A percentile compares a stretch with the other conserved stretches of the same genome.
Evolutionary conservation across 345 rosid genomes (phyloP).

Genomic region (Ceriops zippeliana): DNA sequence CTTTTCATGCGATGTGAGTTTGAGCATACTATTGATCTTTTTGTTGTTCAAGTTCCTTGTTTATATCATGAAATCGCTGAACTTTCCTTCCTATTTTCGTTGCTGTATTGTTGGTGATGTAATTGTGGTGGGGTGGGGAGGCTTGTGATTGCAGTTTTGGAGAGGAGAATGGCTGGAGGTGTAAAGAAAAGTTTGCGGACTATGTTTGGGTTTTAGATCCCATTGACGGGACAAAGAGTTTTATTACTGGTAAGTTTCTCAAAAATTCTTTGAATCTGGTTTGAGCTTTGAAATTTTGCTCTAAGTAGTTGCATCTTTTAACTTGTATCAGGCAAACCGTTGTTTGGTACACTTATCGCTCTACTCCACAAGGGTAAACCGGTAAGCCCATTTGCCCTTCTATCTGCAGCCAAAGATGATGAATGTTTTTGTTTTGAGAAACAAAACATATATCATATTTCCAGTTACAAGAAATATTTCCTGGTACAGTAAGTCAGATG

Average conservation of each 20-base stretch:
- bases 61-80: neutral
- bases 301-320: conserved; percentile 10
- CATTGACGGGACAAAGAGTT: conserved; percentile 94
- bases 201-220: conserved; percentile 99
- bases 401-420: neutral
- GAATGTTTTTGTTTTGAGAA: neutral
- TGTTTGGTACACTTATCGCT: conserved; percentile 90
- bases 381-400: conserved; percentile 40
- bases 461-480: no score
- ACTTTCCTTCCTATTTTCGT: neutral
- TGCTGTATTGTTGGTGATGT: conserved; percentile 10
- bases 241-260: conserved; percentile 64
- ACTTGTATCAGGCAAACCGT: conserved; percentile 69
- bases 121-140: conserved; percentile 7
- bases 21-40: neutral
- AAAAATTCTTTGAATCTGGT: neutral
- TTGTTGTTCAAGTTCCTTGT: neutral
- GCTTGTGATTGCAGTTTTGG: conserved; percentile 60
- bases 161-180: conserved; percentile 97
- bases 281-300: conserved; percentile 7
- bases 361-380: conserved; percentile 73
- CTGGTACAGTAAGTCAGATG: no score
- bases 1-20: conserved; percentile 91
- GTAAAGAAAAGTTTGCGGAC: conserved; percentile 69
- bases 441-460: no score